Conservation (phyloP, 805 yeast species). For the Spathaspora hagerdaliae region DNA sequence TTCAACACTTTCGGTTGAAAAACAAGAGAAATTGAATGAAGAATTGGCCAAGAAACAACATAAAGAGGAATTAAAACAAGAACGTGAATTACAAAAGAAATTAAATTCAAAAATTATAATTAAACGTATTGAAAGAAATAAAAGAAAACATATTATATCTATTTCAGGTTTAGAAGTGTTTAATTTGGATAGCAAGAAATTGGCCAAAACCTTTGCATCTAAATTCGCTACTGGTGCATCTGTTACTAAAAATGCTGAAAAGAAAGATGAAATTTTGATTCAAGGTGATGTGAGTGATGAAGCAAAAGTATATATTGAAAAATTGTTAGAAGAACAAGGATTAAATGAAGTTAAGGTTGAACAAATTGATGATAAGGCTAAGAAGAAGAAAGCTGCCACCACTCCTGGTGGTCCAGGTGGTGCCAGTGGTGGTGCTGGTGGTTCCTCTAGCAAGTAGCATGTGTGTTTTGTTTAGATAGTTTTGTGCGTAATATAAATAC, state of each 20-base stretch:
- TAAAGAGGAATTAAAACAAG: constrained; percentile 80
- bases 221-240: constrained; percentile 96
- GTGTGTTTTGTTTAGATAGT: not conserved
- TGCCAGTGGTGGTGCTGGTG: not conserved
- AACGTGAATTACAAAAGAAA: constrained; percentile 75
- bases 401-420: constrained; percentile 6
- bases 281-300: constrained; percentile 96
- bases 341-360: constrained; percentile 85
- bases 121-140: constrained; percentile 86
- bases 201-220: constrained; percentile 88
- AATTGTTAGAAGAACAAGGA: constrained; percentile 75
- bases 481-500: not conserved
- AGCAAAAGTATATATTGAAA: constrained; percentile 71
- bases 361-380: constrained; percentile 76
- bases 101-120: constrained; percentile 76
- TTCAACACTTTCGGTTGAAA: constrained; percentile 59
- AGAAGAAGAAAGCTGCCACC: constrained; percentile 38
- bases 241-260: constrained; percentile 84
- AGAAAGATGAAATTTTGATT: constrained; percentile 84
- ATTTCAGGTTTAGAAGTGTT: constrained; percentile 85
- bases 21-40: constrained; percentile 76
- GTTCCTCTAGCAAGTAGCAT: not conserved
- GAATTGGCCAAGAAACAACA: constrained; percentile 82
- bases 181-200: constrained; percentile 83
- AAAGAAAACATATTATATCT: constrained; percentile 82